A percentile compares a stretch with the other conserved stretches of the same genome.
Conservation (phyloP, 176 grass and related monocot genomes). For the Cenchrus americanus region DNA sequence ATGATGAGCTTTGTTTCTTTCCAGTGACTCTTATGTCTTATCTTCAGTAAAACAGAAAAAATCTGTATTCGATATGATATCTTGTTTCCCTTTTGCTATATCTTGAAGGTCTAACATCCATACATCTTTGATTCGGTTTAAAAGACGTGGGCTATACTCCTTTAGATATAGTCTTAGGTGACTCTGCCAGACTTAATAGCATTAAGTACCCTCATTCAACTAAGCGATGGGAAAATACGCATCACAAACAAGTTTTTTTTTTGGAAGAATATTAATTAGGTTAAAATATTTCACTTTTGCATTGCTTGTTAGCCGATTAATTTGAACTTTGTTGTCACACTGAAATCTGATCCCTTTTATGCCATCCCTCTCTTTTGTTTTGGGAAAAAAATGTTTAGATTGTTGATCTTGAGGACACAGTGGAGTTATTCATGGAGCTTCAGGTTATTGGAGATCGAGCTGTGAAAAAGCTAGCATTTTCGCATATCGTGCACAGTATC, state of each 20-base stretch:
- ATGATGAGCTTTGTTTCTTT: neutral
- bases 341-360: neutral
- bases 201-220: neutral
- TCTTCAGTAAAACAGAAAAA: neutral
- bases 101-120: neutral
- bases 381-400: constrained; percentile 51
- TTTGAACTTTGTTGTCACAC: neutral
- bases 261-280: neutral
- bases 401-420: constrained; percentile 75
- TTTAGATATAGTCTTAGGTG: neutral
- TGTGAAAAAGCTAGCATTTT: constrained; percentile 90
- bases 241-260: constrained; percentile 6
- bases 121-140: neutral
- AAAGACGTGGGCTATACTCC: neutral
- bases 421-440: constrained; percentile 95
- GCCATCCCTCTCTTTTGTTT: neutral
- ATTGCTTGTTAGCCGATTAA: neutral
- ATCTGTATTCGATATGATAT: neutral
- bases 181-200: neutral
- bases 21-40: neutral
- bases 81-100: neutral
- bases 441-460: constrained; percentile 82
- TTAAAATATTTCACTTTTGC: neutral
- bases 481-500: constrained; percentile 83
- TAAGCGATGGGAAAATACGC: neutral